Base-by-base conservation (phyloP, 441 rosid genomes). In the Erodium chrysanthum region DNA sequence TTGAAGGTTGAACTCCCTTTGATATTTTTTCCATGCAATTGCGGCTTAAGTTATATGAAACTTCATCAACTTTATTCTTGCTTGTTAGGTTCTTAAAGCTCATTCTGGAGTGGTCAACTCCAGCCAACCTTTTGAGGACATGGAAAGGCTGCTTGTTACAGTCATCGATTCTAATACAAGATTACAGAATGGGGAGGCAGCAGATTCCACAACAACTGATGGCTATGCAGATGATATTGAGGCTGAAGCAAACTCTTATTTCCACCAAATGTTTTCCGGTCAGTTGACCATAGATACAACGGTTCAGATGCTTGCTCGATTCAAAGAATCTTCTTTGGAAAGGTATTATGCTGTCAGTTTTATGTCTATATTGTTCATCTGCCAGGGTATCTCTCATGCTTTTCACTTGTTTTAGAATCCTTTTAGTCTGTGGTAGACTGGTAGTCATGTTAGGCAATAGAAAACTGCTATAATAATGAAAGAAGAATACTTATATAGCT, bases 241-340 rank as follows among this genome's bases (percentile, higher is more conserved):
- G 86, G 74, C 81, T 11, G 99, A 95, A 82, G 99, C 97, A 68
- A 94, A 95, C 75, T 85, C 97, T 71, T 91, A 90, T 73, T 95
- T 95, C 79, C 99, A 88, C 75, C 89, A 91, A 76, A 95, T 91
- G 96, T 95, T 91, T 80, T 88, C 92, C 71, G 86, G 88, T 74
- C 90, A 81, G 79, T 75, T 95, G 84, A 81, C 88, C 70, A 85
- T 87, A 70, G 99, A 95, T 68, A 83, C 90, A 37, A 90, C 92
- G 96, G 95, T 95, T 74, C 97, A 92, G 77, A 92, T 88, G 94
- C 97, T 95, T 79, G 85, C 96, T 12, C 86, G 84, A 65, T 92
- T 90, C 79, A 95, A 88, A 83, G 97, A 92, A 74, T 95, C 97
- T 29, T 77, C 85, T 66, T 84, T 86, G 65, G 79, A 73, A 79